Evolutionary conservation across 805 yeast species (phyloP), one percentile per base, ranked within the genome.

Genomic region (Kodamaea nitidulidarum): DNA sequence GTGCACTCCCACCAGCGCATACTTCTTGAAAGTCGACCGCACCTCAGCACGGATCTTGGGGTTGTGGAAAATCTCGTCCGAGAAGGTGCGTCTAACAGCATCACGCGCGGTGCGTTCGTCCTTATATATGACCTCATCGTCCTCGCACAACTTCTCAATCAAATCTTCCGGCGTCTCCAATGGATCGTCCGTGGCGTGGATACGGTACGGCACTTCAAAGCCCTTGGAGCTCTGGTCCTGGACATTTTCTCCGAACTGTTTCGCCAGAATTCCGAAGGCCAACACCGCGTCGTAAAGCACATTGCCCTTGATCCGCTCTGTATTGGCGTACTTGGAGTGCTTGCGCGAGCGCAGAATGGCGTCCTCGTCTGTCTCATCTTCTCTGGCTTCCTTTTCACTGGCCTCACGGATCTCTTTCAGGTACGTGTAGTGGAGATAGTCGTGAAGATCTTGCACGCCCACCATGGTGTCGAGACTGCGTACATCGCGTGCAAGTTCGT

Each of bases 381-480:
- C 50, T 4, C 44, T 48, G 16, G 39, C 52, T 10, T 44, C 49
- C 26, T 41, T 43, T 40, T 49, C 45, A 15, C 74, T 40, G 29
- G 51, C 63, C 38, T 79, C 80, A 44, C 77, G 76, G 34, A 83
- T 60, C 45, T 77, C 75, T 2, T 70, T 60, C n/a, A 86, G 74
- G 51, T 80, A 83, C 1, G 73, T 69, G 64, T 90, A 93, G 49
- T 80, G 82, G 40, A 93, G 57, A 58, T 83, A 90, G 45, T 90
- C 96, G 51, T 81, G 79, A 25, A 88, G 66, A 64, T 93, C 98
- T 60, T 91, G 97, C 40, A 83, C 73, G 43, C 87, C 95, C 4
- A 84, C 83, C 60, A 87, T 76, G 4, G 82, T 67, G 32, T 71
- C 75, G 17, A 88, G 80, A 12, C 67, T 59, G 17, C 60, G 70